Base-by-base conservation (phyloP, 352 stramenopile species). In the Poterioochromonas sp. region DNA sequence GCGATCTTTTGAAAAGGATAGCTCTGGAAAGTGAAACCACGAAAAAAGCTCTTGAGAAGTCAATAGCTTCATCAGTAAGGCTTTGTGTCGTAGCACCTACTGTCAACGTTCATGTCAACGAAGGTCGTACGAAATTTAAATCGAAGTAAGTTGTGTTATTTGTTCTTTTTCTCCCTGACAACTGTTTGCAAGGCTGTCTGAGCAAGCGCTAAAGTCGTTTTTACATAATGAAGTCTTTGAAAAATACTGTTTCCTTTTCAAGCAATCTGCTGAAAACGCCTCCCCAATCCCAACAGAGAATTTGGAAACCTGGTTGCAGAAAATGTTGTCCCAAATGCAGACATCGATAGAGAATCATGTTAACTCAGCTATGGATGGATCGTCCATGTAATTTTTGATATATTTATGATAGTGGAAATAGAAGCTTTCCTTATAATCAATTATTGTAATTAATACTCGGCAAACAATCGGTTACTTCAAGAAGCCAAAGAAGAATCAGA, bases 81-180 rank as follows among this genome's bases (percentile, higher is more conserved):
- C 80, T 92, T 0, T 92, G 87, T 47, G 85, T 91, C 0, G 86
- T 92, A 15, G 87, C 88, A 22, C 88, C 87, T 0, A 92, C 87
- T 0, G 87, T 91, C 11, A 91, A 91, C 41, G 87, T 91, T 5
- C 85, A 91, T 51, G 68, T 91, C 39, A 71, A 54, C 15, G 86
- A 81, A n/a, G 82, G 86, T 44, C 29, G 37, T 3, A 11, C 5
- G 35, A 73, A 73, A 29, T 73, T 47, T 49, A 40, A 29, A 32
- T 47, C 63, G 2, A 68, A 68, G 58, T 68, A 68, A 32, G n/a
- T n/a, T n/a, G 58, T 68, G 58, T 20, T 26, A 11, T 20, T 8
- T 68, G 58, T 40, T 5, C 26, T 40, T 35, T 39, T 15, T 26
- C 29, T 26, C 15, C 29, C 15, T 37, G 5, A 34, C 5, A 54